Base-by-base conservation (phyloP, 78 protist genomes). In the Creolimax fragrantissima region DNA sequence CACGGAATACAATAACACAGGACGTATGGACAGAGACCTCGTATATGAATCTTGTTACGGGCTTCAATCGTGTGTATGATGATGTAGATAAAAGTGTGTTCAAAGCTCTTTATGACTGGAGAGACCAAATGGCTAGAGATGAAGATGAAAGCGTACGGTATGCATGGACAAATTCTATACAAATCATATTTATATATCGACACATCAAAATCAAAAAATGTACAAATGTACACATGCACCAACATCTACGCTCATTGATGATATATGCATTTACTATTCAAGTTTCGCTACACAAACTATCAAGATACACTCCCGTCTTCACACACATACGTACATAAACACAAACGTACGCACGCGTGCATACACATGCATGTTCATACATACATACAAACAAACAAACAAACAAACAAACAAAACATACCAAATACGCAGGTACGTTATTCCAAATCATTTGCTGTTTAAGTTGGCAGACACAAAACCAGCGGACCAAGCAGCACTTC, bases 101-200 rank as follows among this genome's bases (percentile, higher is more conserved):
- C 6, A 43, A 36, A 58, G 93, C 91, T 3, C 66, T 97, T 86
- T 95, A 84, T 74, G 92, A 90, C 43, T 97, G 98, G 98, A 90
- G 98, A 42, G 98, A 97, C 89, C 42, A 11, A 17, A 37, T 92
- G 2, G 97, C 98, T 2, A 43, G 98, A 3, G 92, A 83, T 3
- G 98, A 95, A 3, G 98, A 97, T 86, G 98, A 97, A 81, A 67
- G 94, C 44, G 41, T 92, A 2, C 47, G 95, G 89, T 96, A 94
- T 42, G 84, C 94, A 24, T 89, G 3, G 4, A 39, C 2, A 39
- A 43, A 2, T 6, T n/a, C 44, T 6, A 39, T 39, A 35, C 37
- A 24, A 24, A 39, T 36, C 35, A 41, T 83, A 41, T 24, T 24
- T 5, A 35, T 85, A 41, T 17, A 58, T 58, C 39, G 74, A 17